Base-by-base conservation (phyloP, 116 monocot genomes). In the Phalaenopsis hybrid region DNA sequence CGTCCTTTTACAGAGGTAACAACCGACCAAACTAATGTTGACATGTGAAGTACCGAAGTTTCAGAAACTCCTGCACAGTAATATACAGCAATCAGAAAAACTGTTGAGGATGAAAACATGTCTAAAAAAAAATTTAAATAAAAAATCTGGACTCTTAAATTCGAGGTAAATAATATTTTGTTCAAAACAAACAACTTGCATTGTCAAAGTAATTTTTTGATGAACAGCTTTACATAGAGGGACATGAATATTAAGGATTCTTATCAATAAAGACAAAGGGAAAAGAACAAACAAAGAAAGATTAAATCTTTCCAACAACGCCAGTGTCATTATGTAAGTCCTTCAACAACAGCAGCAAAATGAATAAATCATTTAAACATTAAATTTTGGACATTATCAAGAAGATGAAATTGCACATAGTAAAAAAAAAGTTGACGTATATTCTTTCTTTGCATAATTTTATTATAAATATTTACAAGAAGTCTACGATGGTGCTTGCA, bases 21-120 rank as follows among this genome's bases (percentile, higher is more conserved):
- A 81, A 95, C 91, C 74, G 99, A 99, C 99, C 99, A 99, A 52
- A 88, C 89, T 77, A 95, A 84, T 43, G 96, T 91, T 61, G 96
- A 91, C 96, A 99, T 95, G 81, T 99, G 95, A 67, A 99, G 96
- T 72, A 95, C 94, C 85, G 94, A 88, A 80, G 99, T 99, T 81
- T 95, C 94, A 44, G 94, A 95, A 31, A 89, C 92, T 58, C 99
- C 99, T 99, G 92, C 69, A 91, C 44, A 75, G 20, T 18, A 25
- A 21, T 75, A n/a, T 45, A 37, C 12, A 13, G 41, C 41, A 41
- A 37, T 72, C 41, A 72, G 37, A 72, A 72, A 72, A 72, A 5
- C 11, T 12, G 15, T 41, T 15, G 37, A 72, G 33, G 72, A 72
- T 72, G 4, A 72, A 72, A 41, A 72, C 72, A 55, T 17, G 15